Base-by-base conservation (phyloP, 805 yeast genomes). In the Jamesozyma gamospora region DNA sequence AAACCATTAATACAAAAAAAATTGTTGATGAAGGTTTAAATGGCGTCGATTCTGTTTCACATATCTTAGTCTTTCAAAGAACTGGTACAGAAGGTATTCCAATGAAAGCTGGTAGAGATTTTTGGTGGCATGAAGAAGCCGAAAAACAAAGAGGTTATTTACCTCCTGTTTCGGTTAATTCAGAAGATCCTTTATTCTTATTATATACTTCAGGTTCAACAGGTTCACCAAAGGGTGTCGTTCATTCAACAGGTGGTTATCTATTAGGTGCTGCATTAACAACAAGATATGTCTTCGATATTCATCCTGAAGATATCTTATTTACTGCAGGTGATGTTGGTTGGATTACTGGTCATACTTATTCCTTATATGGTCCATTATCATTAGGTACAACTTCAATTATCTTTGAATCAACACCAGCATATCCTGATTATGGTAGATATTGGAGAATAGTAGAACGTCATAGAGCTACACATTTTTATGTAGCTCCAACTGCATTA, bases 281-380 rank as follows among this genome's bases (percentile, higher is more conserved):
- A 39, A 83, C 96, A 35, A 83, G 80, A 66, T 90, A 88, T 65
- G 87, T 87, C 35, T 90, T 92, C 62, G 97, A 94, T 62, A 78
- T 92, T 36, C 95, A 86, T 58, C 78, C 78, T 43, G 82, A 81
- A 46, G 97, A 92, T 63, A 72, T 82, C 33, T 65, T 90, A 45
- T 90, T 92, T 70, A 90, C 97, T 32, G 97, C 97, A 30, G 97
- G 97, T 58, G 97, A 92, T 62, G 86, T 92, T 41, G 97, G 98
- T 60, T 92, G 98, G 97, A 92, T 92, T 61, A 92, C 98, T 14
- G 97, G 97, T 51, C 98, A 92, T 65, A 83, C 96, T 9, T 92
- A 90, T 60, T 95, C 86, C 33, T 75, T 90, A 35, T 92, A 92
- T 58, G 97, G 97, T 44, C 98, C 98, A 32, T 74, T 92, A 51